Evolutionary conservation across 495 filamentous ascomycete species (phyloP), one percentile per base, ranked within the genome.

Genomic region (Hypoxylon fuscum): DNA sequence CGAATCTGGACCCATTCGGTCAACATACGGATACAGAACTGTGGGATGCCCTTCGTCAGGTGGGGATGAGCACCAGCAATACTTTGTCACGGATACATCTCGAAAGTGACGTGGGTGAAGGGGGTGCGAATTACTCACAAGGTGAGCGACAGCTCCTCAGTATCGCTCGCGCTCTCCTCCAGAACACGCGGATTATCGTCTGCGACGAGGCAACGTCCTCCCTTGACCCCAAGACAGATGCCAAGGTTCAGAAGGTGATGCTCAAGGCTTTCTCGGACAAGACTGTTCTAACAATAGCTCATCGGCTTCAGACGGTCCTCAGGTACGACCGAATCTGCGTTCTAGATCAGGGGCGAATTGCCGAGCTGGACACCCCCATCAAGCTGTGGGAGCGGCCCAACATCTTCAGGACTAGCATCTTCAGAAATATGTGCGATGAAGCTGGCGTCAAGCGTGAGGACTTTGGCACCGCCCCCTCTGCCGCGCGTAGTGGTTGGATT

Each of bases 311-410:
- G 64, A 92, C 90, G 1, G 89, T 93, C 57, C 85, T 91, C 55
- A 78, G 81, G 23, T 93, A 92, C 66, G 90, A 94, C 68, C 82
- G 90, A 3, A 91, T 94, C 57, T 88, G 85, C 50, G 90, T 94
- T 8, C 90, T 94, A 88, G 90, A 92, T 51, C 75, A 81, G 20
- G 90, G 90, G 3, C 68, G 72, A 22, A 90, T 93, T 64, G 85
- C 83, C 4, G 89, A 93, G 76, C 71, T 92, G 65, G 90, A 87
- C 59, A 76, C 81, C 11, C 90, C 90, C 11, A 44, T 82, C 45
- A 72, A 63, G 8, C 70, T 94, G 44, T 93, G 79, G 76, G 63
- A 66, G 21, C 10, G 74, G 21, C 79, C 77, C 18, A 83, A 89
- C 0, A 87, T 90, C 22, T 93, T 92, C 69, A 79, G 87, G 43